phyloP scores from a whole-genome alignment of 768 basidiomycete species.

The Suillus brevipes region DNA sequence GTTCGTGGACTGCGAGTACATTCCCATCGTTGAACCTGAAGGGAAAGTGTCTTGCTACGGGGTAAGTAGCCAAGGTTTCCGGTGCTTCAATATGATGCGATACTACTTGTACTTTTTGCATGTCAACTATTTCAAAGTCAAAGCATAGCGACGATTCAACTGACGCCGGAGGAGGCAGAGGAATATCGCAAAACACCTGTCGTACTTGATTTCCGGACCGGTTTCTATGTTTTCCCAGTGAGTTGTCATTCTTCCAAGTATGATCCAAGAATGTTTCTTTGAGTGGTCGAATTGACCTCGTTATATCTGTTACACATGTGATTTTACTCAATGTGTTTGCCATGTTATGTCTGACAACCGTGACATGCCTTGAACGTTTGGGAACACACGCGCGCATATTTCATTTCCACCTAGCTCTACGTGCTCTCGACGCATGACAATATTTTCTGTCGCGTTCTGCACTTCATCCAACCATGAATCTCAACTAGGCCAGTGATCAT shows the following conservation, averaged over 20 bases:
- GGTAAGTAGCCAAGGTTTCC: slow-evolving; percentile 50
- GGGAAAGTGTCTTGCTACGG: slow-evolving; percentile 68
- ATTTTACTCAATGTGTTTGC: not conserved
- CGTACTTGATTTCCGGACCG: slow-evolving; percentile 67
- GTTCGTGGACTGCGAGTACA: slow-evolving; percentile 83
- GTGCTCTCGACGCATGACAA: not conserved
- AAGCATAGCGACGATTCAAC: slow-evolving; percentile 71
- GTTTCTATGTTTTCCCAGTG: slow-evolving; percentile 86
- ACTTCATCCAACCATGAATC: not conserved
- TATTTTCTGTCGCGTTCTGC: not conserved
- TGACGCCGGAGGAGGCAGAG: slow-evolving; percentile 68
- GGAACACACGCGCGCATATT: too few relatives aligned
- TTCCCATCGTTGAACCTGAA: slow-evolving; percentile 62
- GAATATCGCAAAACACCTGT: slow-evolving; percentile 65
- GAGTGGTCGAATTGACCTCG: not conserved
- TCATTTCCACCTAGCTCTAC: not conserved
- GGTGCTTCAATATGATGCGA: not conserved
- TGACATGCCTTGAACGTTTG: not conserved
- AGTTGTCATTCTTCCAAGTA: slow-evolving; percentile 20
- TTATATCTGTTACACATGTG: not conserved
- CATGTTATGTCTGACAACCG: not conserved
- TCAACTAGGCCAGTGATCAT: not conserved
- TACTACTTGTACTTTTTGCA: not conserved
- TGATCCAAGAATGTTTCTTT: not conserved
- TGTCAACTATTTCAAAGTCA: slow-evolving; percentile 52